These are phyloP conservation scores for Uronychia binucleata DNA, from an alignment of 73 alveolate genomes.

Conservation along the genomic window DNA sequence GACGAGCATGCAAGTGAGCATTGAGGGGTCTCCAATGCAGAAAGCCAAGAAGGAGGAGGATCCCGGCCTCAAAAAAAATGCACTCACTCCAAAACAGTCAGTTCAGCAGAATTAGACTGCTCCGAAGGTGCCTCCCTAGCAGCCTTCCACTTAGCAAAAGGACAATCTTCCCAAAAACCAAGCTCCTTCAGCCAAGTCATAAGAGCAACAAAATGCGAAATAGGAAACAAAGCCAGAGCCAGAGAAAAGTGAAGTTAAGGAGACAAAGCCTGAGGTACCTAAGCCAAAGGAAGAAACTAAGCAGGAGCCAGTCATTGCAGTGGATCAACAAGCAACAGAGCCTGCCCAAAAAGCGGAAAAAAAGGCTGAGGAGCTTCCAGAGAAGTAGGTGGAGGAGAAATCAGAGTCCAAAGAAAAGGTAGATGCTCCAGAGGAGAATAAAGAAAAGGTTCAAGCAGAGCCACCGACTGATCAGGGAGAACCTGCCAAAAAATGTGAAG, in stretches of 20 bases:
- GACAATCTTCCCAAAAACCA: no score
- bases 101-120: not conserved
- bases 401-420: not conserved
- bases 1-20: no score
- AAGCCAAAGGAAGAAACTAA: not conserved
- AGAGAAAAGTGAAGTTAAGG: not conserved
- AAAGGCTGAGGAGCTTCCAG: not conserved
- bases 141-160: no score
- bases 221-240: not conserved
- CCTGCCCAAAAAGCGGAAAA: not conserved
- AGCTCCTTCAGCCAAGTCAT: not conserved
- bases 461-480: no score
- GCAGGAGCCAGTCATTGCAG: not conserved
- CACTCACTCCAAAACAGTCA: not conserved
- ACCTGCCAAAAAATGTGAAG: no score
- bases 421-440: not conserved
- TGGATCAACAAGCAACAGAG: not conserved
- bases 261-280: not conserved
- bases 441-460: not conserved
- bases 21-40: no score
- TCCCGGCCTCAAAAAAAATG: not conserved
- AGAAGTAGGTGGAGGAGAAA: not conserved
- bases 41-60: not conserved
- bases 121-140: no score
- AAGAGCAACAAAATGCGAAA: not conserved